Evolutionary conservation across 306 rosid genomes (phyloP), one percentile per base, ranked within the genome.

Genomic region (Mimosa bimucronata): DNA sequence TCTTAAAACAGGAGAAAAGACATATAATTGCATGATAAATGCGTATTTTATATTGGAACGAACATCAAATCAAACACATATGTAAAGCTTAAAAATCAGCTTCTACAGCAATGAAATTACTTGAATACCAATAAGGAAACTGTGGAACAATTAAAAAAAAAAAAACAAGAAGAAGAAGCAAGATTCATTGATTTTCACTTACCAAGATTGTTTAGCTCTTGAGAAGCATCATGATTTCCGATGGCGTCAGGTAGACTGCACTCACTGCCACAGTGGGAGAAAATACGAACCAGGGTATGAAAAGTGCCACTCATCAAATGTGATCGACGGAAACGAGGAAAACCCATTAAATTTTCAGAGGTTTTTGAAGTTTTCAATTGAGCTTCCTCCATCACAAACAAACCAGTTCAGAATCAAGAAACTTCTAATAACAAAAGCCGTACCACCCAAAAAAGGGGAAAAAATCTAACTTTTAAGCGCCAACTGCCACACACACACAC

Each of bases 251-350:
- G 75, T 16, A 52, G 53, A 37, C 50, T 74, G 16, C 86, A 65
- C 1, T 81, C 69, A 14, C 75, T 85, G 73, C 44, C 62, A 77
- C 83, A 85, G 21, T 85, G 89, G 37, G 93, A 87, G n/a, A 90
- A 45, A 74, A 92, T 88, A 5, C 79, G 86, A 60, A 81, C 58
- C 50, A 89, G 79, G 1, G 88, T 83, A n/a, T 60, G 75, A 75
- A 75, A 91, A 55, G 94, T 86, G 34, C 82, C 68, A 71, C 97
- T 91, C 77, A 74, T 88, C 41, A 92, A 85, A 31, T 83, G 88
- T 40, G 89, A 79, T 40, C 87, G 87, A 37, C 85, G 85, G 40
- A 45, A 89, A 46, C 79, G 87, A 77, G 88, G 86, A 71, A 83
- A 87, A 75, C 72, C 70, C 62, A 28, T 58, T 25, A 62, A 30